phyloP scores from a whole-genome alignment of 1,284 basidiomycete genomes.

The Heliocybe sulcata region DNA sequence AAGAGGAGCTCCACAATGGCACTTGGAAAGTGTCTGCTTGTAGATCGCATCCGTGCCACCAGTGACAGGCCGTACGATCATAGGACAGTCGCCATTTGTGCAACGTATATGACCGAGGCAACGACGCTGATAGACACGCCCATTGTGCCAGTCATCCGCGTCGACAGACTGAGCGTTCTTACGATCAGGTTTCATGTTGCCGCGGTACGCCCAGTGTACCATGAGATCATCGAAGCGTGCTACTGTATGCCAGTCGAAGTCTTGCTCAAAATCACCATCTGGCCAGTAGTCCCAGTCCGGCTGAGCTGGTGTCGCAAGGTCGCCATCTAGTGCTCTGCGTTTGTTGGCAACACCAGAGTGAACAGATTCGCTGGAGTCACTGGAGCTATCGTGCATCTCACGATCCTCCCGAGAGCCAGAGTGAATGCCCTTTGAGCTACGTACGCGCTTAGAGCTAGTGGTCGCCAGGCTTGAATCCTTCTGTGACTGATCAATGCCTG shows the following conservation, averaged over 20 bases:
- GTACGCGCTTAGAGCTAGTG: too few species aligned
- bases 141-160: neutral
- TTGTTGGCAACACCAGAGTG: too few species aligned
- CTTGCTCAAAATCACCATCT: conserved; percentile 10
- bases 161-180: neutral
- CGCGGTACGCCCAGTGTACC: conserved; percentile 12
- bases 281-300: conserved; percentile 19
- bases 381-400: too few species aligned
- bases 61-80: neutral
- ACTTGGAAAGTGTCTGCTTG: neutral
- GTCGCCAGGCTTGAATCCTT: too few species aligned
- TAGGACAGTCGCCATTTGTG: neutral
- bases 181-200: neutral
- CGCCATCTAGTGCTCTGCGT: too few species aligned
- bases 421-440: too few species aligned
- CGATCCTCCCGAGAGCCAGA: too few species aligned
- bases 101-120: neutral
- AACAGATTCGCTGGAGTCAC: too few species aligned
- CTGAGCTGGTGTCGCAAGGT: too few species aligned
- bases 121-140: neutral
- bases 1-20: neutral
- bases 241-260: conserved; percentile 7
- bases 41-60: neutral
- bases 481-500: too few species aligned
- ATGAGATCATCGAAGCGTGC: conserved; percentile 5